phyloP scores from a whole-genome alignment of 108 stramenopile genomes.

The Pseudonitzschia pungens region DNA sequence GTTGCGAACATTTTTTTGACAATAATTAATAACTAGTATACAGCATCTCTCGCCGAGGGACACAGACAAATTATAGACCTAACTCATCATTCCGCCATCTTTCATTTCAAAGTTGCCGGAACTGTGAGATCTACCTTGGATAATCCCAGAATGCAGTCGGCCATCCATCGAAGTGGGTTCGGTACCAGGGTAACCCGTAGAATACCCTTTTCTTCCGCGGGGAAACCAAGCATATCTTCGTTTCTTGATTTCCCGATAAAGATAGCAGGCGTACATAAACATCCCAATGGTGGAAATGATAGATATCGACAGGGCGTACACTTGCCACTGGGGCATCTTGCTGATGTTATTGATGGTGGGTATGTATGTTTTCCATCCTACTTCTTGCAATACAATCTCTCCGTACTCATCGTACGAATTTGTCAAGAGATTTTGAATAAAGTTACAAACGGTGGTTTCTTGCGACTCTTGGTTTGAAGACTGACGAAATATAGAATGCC shows the following conservation, averaged over 20 bases:
- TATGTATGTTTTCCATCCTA: constrained; percentile 14
- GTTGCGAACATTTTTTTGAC: background rate
- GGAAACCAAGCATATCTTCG: constrained; percentile 30
- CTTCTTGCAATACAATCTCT: constrained; percentile 38
- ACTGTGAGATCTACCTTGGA: constrained; percentile 28
- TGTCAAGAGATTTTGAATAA: constrained; percentile 63
- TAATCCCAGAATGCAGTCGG: constrained; percentile 39
- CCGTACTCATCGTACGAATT: constrained; percentile 80
- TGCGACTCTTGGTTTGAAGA: constrained; percentile 37
- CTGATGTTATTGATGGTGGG: background rate
- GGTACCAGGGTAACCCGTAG: constrained; percentile 16
- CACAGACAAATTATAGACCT: constrained; percentile 1
- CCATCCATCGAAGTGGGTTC: constrained; percentile 12
- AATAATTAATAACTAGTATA: constrained; percentile 5
- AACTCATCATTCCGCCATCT: constrained; percentile 13
- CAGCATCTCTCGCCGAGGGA: background rate
- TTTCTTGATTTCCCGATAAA: constrained; percentile 32
- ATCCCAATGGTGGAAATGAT: constrained; percentile 24
- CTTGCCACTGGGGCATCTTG: constrained; percentile 13
- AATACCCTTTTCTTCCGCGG: constrained; percentile 26
- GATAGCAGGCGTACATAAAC: constrained; percentile 30
- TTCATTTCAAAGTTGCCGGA: constrained; percentile 19
- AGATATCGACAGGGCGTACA: constrained; percentile 26
- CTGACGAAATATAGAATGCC: constrained; percentile 19
- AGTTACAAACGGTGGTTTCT: constrained; percentile 59